Evolutionary conservation across 225 moss, liverwort and hornwort genomes (phyloP), one percentile per base, ranked within the genome.

Genomic region (Bryoerythrophyllum caledonicum): DNA sequence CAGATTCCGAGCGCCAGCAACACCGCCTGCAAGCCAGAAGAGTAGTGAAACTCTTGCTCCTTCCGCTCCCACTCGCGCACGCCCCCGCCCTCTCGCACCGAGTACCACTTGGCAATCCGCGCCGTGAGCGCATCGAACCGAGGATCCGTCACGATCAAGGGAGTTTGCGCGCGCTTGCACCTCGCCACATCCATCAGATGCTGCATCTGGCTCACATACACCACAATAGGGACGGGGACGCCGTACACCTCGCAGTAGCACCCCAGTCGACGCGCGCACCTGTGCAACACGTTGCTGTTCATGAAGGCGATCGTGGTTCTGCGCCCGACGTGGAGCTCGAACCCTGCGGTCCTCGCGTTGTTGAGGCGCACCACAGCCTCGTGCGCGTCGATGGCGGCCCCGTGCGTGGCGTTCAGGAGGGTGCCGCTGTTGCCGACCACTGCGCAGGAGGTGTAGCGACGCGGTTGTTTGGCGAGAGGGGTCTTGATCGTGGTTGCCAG

Each of bases 401-500:
- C 93, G 10, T 81, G 75, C 21, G 55, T 76, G 13, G 35, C 54
- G 32, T 80, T 80, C 17, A 92, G 78, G 26, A 92, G 82, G 62
- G 88, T 86, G 1, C 92, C 92, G 51, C 90, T 90, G 70, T 88
- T 90, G 60, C 92, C 90, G 3, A 92, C 92, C 55, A 92, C 90
- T 8, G 92, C 92, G 66, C 92, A 92, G 8, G 83, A 85, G 74
- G 62, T 52, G 49, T 83, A 90, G 17, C 48, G 48, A 49, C 19
- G 48, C 5, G 44, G 14, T 15, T 85, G 87, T 8, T 58, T 62
- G 25, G 85, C 85, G 2, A 92, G 49, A 2, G 84, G 83, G 28
- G 60, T 71, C 76, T 90, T 88, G 27, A 85, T 72, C 15, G 77
- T 53, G 23, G 48, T 64, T 20, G 87, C n/a, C n/a, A 88, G 52